Conservation (phyloP, 208 protist genomes). For the Acanthamoeba triangularis region DNA sequence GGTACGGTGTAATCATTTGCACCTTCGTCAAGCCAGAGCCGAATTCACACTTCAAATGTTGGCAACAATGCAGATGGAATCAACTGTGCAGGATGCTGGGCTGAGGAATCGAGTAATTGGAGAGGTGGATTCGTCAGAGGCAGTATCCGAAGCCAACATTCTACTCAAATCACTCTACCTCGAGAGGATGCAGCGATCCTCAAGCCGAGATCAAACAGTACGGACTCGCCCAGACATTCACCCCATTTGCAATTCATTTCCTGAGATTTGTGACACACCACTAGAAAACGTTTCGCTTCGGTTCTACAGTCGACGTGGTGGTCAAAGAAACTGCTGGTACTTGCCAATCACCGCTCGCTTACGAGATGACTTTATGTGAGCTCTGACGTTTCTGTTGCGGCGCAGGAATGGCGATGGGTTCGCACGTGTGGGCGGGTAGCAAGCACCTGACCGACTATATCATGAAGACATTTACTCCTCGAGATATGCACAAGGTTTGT, state of each 20-base stretch:
- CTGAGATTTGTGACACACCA: background rate
- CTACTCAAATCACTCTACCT: constrained; percentile 53
- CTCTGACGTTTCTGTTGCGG: background rate
- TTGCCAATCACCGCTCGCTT: background rate
- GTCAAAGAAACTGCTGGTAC: constrained; percentile 64
- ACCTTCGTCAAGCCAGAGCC: no score
- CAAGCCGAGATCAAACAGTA: background rate
- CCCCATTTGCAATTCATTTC: background rate
- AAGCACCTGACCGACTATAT: constrained; percentile 55
- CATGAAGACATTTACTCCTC: background rate
- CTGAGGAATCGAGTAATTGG: background rate
- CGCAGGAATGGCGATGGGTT: constrained; percentile 36
- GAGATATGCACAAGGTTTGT: constrained; percentile 28
- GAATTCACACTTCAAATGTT: no score
- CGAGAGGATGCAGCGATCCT: background rate
- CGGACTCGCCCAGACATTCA: background rate
- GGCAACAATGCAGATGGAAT: no score
- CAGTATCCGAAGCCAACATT: background rate
- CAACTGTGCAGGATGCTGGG: background rate
- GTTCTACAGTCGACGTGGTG: background rate
- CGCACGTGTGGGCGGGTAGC: constrained; percentile 57
- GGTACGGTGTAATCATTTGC: no score
- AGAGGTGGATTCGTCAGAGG: background rate
- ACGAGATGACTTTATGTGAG: background rate
- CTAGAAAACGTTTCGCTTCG: constrained; percentile 56